Evolutionary conservation across 768 basidiomycete species (phyloP).

Genomic region (Exidia glandulosa): DNA sequence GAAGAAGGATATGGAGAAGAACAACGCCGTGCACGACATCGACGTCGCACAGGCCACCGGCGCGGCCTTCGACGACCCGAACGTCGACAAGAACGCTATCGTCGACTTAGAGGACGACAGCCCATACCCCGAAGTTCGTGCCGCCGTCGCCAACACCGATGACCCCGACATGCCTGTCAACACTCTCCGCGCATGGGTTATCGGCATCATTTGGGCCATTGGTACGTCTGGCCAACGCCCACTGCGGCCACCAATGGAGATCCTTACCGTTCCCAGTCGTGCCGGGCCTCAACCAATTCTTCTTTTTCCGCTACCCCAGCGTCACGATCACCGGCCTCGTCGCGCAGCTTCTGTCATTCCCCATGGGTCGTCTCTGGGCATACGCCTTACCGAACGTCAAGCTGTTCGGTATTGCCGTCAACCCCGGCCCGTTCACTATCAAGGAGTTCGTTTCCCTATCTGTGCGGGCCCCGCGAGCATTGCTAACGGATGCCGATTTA

Average conservation of each 20-base stretch:
- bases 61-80: conserved; percentile 25
- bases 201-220: conserved; percentile 25
- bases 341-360: conserved; percentile 17
- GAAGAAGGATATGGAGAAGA: background rate
- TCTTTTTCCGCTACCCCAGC: conserved; percentile 36
- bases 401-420: conserved; percentile 16
- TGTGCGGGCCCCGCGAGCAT: conserved; percentile 7
- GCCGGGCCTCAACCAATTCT: conserved; percentile 37
- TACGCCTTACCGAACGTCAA: conserved; percentile 10
- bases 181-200: conserved; percentile 44
- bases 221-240: conserved; percentile 40
- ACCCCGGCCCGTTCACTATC: conserved; percentile 34
- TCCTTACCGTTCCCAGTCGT: conserved; percentile 1
- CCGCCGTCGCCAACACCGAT: conserved; percentile 64
- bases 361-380: conserved; percentile 20
- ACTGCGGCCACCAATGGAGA: conserved; percentile 20
- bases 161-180: conserved; percentile 52
- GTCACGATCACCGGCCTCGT: conserved; percentile 26
- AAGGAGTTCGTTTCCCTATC: conserved; percentile 15
- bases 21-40: background rate
- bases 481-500: conserved; percentile 26
- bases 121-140: conserved; percentile 74
- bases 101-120: conserved; percentile 47
- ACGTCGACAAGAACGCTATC: conserved; percentile 24
- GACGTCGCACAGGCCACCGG: background rate